phyloP scores from a whole-genome alignment of 169 alveolate genomes.

The Plasmodium gonderi region DNA sequence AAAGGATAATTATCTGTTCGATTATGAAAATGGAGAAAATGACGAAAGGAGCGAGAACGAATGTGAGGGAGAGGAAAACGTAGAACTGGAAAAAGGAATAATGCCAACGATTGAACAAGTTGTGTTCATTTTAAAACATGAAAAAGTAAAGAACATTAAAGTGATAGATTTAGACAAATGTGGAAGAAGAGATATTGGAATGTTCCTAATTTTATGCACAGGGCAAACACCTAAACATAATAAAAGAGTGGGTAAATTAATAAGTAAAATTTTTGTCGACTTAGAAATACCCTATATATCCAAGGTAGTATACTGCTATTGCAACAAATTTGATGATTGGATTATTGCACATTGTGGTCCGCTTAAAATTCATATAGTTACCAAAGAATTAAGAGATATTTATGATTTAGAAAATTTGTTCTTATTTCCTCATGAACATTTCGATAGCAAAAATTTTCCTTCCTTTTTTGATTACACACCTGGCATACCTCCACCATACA shows the following conservation, averaged over 20 bases:
- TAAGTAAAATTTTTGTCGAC: conserved; percentile 80
- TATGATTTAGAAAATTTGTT: conserved; percentile 79
- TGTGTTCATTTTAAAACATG: conserved; percentile 85
- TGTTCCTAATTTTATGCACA: conserved; percentile 85
- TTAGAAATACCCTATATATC: conserved; percentile 86
- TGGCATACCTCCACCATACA: conserved; percentile 77
- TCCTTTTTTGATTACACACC: conserved; percentile 74
- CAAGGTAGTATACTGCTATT: conserved; percentile 80
- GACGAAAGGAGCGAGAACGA: neutral
- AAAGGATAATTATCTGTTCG: conserved; percentile 83
- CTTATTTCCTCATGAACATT: conserved; percentile 76
- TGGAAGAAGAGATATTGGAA: conserved; percentile 85
- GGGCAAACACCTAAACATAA: conserved; percentile 77
- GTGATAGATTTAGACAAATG: conserved; percentile 85
- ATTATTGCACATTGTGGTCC: conserved; percentile 86
- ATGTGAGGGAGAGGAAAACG: conserved; percentile 41
- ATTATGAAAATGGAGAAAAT: conserved; percentile 76
- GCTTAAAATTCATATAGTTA: conserved; percentile 82
- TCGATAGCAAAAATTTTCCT: conserved; percentile 63
- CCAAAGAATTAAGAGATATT: conserved; percentile 76
- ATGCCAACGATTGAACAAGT: conserved; percentile 87
- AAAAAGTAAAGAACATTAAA: conserved; percentile 65
- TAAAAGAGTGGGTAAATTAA: conserved; percentile 82
- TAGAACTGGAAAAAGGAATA: conserved; percentile 81
- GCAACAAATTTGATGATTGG: conserved; percentile 86